Evolutionary conservation across 176 grass and related monocot species (phyloP).

Genomic region (Zea mays): Zm-B73-REFERENCE-NAM-5.0 NC_050105.1:83878001-83878500

Average conservation of each 20-base stretch:
- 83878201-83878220: neutral
- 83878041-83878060: too few relatives aligned
- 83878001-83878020: too few relatives aligned
- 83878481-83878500: slow-evolving; percentile 89
- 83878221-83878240: neutral
- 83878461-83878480: slow-evolving; percentile 86
- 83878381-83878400: slow-evolving; percentile 89
- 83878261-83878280: neutral
- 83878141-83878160: neutral
- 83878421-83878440: slow-evolving; percentile 88
- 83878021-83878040: too few relatives aligned
- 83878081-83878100: neutral
- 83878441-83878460: slow-evolving; percentile 89
- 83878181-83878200: neutral
- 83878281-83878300: neutral
- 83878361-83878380: slow-evolving; percentile 32
- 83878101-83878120: neutral
- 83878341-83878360: neutral
- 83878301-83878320: neutral
- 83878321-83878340: neutral
- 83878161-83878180: neutral
- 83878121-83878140: neutral
- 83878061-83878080: too few relatives aligned
- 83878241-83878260: neutral
- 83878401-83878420: slow-evolving; percentile 74